A percentile compares a stretch with the other conserved stretches of the same genome.
Evolutionary conservation across 1,139 yeast genomes (phyloP).

Genomic region (Casaregolazyma suthepensis): DNA sequence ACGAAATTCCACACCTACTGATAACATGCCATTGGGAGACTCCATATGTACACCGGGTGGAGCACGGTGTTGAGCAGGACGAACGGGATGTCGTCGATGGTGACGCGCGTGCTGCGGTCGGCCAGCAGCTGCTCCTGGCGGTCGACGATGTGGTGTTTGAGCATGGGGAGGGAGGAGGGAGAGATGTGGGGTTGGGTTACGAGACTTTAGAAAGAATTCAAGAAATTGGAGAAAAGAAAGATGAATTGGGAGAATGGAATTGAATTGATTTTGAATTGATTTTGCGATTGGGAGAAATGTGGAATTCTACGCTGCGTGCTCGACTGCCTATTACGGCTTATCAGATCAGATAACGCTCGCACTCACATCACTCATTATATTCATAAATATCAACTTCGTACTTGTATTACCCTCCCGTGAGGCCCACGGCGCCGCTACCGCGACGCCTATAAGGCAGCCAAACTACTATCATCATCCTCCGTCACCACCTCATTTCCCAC

Average conservation of each 20-base stretch:
- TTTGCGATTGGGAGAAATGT: no score
- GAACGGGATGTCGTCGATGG: conserved; percentile 11
- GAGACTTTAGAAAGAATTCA: no score
- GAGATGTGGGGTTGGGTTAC: not conserved
- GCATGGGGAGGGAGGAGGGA: not conserved
- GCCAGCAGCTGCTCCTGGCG: conserved; percentile 9
- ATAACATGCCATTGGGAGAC: conserved; percentile 12
- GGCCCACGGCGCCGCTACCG: no score
- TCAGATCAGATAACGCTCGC: no score
- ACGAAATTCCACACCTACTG: conserved; percentile 3
- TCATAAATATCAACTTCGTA: not conserved
- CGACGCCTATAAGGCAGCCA: conserved; percentile 20
- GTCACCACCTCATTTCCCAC: conserved; percentile 30
- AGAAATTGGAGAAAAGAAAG: no score
- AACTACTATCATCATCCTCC: conserved; percentile 28
- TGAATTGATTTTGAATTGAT: no score
- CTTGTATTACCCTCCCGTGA: not conserved
- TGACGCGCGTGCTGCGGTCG: conserved; percentile 1
- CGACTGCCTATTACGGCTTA: no score
- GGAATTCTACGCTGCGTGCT: no score
- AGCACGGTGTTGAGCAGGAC: conserved; percentile 18
- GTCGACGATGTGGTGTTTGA: not conserved
- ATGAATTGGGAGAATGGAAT: no score
- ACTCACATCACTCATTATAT: not conserved
- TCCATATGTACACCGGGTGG: conserved; percentile 22